Percentiles rank a stretch among this genome's conserved stretches.
Conservation (phyloP, 345 rosid species). For the Brassica cretica region DNA sequence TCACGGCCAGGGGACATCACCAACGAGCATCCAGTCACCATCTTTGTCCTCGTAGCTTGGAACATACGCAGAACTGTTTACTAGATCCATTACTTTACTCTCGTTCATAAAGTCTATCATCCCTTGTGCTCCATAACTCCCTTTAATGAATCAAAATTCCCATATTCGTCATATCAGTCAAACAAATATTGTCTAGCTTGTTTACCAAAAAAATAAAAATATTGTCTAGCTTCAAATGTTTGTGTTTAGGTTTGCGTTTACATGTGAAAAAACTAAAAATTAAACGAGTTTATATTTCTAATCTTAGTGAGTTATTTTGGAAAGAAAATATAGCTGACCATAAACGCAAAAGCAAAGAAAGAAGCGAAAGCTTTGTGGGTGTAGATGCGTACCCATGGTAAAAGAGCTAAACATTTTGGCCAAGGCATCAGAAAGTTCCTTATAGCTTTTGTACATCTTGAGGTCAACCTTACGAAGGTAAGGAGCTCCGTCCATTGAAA, state of each 20-base stretch:
- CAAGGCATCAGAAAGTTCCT: conserved; percentile 77
- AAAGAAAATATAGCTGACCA: background rate
- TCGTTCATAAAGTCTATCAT: conserved; percentile 96
- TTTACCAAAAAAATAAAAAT: background rate
- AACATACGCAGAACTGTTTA: conserved; percentile 88
- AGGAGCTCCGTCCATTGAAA: conserved; percentile 95
- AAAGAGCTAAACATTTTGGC: conserved; percentile 93
- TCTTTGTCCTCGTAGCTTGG: conserved; percentile 94
- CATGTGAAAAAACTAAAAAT: background rate
- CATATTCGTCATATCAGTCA: background rate
- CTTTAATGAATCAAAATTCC: background rate
- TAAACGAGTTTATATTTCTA: background rate
- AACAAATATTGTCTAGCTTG: background rate
- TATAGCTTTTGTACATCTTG: conserved; percentile 82
- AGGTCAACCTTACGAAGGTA: conserved; percentile 94
- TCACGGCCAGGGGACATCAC: conserved; percentile 52
- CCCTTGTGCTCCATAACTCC: conserved; percentile 48
- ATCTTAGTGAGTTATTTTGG: background rate
- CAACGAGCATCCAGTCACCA: conserved; percentile 58
- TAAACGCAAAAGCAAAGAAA: background rate
- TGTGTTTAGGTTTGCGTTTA: background rate
- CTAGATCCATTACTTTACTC: conserved; percentile 87
- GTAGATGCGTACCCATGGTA: conserved; percentile 64
- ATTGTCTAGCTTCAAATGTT: background rate
- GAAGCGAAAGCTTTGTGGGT: background rate